Evolutionary conservation across 1,139 yeast species (phyloP).

Genomic region (Torulaspora globosa): DNA sequence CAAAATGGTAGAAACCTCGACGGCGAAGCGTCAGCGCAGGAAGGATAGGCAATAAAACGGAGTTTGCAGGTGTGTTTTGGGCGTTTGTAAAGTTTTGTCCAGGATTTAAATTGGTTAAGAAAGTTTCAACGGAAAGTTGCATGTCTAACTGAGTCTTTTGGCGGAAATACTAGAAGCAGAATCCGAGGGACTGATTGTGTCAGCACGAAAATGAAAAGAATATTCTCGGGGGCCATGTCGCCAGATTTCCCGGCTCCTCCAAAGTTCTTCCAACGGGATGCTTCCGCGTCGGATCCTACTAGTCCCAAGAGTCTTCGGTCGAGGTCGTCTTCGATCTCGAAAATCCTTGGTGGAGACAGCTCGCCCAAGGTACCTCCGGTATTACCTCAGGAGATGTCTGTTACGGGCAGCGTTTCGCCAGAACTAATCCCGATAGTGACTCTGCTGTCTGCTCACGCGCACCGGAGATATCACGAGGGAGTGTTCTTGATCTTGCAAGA

Average conservation of each 20-base stretch:
- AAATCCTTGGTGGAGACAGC: slow-evolving; percentile 17
- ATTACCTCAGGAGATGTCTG: slow-evolving; percentile 15
- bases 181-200: slow-evolving; percentile 1
- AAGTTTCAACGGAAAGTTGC: neutral
- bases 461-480: slow-evolving; percentile 71
- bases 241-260: slow-evolving; percentile 26
- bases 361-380: slow-evolving; percentile 14
- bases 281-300: slow-evolving; percentile 11
- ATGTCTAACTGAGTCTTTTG: neutral
- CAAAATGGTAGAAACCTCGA: slow-evolving; percentile 4
- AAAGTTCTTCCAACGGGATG: slow-evolving; percentile 17
- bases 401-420: slow-evolving; percentile 43
- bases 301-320: slow-evolving; percentile 18
- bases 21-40: neutral
- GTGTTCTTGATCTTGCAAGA: slow-evolving; percentile 69
- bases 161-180: slow-evolving; percentile 1
- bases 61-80: neutral
- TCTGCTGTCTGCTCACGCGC: slow-evolving; percentile 64
- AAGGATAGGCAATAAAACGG: neutral
- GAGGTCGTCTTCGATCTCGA: slow-evolving; percentile 21
- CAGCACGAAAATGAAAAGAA: slow-evolving; percentile 17
- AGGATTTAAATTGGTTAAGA: neutral
- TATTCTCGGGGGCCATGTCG: slow-evolving; percentile 23
- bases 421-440: slow-evolving; percentile 75
- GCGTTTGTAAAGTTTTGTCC: neutral